phyloP scores from a whole-genome alignment of 768 basidiomycete species.

The Lactarius trivialis region DNA sequence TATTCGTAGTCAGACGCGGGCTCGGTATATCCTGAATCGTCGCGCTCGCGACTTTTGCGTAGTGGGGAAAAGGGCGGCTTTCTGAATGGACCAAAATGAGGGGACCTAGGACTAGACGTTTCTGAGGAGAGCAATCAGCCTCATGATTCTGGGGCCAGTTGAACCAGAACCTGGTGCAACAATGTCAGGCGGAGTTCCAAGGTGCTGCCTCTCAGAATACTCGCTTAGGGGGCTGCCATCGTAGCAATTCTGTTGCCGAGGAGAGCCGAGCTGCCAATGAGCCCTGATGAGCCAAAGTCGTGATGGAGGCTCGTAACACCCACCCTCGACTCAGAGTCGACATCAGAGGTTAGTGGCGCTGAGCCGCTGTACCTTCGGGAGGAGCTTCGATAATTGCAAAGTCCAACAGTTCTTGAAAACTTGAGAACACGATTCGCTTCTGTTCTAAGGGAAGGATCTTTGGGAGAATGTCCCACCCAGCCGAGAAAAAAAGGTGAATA shows the following conservation, averaged over 20 bases:
- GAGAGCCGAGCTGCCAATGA: not conserved
- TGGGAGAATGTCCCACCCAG: not conserved
- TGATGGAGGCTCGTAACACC: not conserved
- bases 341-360: not conserved
- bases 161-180: conserved; percentile 1
- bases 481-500: not conserved
- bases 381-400: conserved; percentile 13
- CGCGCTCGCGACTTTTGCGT: not conserved
- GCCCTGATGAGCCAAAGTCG: not conserved
- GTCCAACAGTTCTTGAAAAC: conserved; percentile 15
- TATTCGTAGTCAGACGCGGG: not conserved
- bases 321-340: not conserved
- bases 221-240: not conserved
- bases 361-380: not conserved
- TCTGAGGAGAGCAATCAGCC: not conserved
- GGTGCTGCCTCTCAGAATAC: not conserved
- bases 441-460: conserved; percentile 10
- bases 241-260: not conserved
- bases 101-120: not conserved
- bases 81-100: not conserved
- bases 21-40: not conserved
- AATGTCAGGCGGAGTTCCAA: not conserved
- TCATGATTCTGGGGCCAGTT: not conserved
- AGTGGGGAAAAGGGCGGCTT: not conserved
- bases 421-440: conserved; percentile 14